Base-by-base conservation (phyloP, 116 monocot species). In the Trichopus zeylanicus region DNA sequence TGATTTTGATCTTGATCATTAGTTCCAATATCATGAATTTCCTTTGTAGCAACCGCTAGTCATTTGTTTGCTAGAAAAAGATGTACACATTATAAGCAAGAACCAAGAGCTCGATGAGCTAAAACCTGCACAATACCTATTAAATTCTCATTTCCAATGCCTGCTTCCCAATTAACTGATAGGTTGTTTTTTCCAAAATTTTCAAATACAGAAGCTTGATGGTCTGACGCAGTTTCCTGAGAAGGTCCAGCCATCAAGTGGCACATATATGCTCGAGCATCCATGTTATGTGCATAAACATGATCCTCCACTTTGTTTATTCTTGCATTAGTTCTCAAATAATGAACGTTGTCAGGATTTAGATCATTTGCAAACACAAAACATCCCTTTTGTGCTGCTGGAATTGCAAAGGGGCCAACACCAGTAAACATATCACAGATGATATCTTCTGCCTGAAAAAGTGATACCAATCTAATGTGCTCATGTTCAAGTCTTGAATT, bases 401-500 rank as follows among this genome's bases (percentile, higher is more conserved):
- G 91, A 73, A 98, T 91, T 33, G 85, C 31, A 75, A 98, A 98
- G 12, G 97, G 97, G 48, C 97, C 97, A 63, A 98, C 60, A 28
- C 97, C 97, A 73, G 87, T 74, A 71, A 98, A 98, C 91, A 98
- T 87, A 47, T 98, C 97, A 71, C 84, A 87, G 70, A 98, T 82
- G 30, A 54, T 64, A 18, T 98, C 87, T 62, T 88, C 97, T 69
- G 51, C 69, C 23, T 71, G 63, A 65, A 98, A 98, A 23, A 73
- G 77, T 27, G 91, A 87, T 69, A 91, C 80, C 22, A 98, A 65
- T 56, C 88, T 75, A 46, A 74, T 88, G 54, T 98, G 97, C 63
- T 98, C 97, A 80, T 91, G 84, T 53, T 98, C 97, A 49, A 98
- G 82, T 69, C 97, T 98, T 38, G 97, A 98, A 38, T 98, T 98